Percentiles rank a stretch among this genome's conserved stretches.
Evolutionary conservation across 164 flowering plant genomes (phyloP).

Genomic region (Sedum album): DNA sequence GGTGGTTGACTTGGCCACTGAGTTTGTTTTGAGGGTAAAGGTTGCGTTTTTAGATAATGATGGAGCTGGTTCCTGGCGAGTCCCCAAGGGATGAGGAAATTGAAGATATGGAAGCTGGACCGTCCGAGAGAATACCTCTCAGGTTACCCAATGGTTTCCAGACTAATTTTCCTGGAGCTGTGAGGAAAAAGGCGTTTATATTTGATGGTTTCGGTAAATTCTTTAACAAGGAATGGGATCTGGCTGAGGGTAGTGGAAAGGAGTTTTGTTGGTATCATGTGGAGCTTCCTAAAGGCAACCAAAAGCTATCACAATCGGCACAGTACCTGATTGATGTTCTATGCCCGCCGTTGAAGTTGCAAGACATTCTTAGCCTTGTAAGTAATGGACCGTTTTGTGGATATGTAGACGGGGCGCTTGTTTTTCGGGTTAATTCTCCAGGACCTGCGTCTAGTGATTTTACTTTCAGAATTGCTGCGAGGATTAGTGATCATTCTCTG

Average conservation of each 20-base stretch:
- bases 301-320: constrained; percentile 64
- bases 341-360: constrained; percentile 95
- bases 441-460: constrained; percentile 79
- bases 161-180: constrained; percentile 48
- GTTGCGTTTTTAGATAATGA: constrained; percentile 8
- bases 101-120: constrained; percentile 34
- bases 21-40: neutral
- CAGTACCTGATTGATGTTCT: constrained; percentile 81
- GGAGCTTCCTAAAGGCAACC: constrained; percentile 79
- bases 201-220: constrained; percentile 83
- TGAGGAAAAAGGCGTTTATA: constrained; percentile 70
- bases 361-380: constrained; percentile 83
- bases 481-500: constrained; percentile 76
- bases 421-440: constrained; percentile 87
- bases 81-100: constrained; percentile 17
- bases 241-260: constrained; percentile 57
- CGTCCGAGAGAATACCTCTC: constrained; percentile 17
- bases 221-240: constrained; percentile 83
- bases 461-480: constrained; percentile 79
- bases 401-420: constrained; percentile 89
- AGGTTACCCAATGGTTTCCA: constrained; percentile 19
- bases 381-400: constrained; percentile 99
- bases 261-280: constrained; percentile 99
- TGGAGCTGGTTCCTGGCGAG: constrained; percentile 34
- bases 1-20: neutral